Evolutionary conservation across 2,329 filamentous ascomycete species (phyloP), one percentile per base, ranked within the genome.

Genomic region (Cercospora sp.): DNA sequence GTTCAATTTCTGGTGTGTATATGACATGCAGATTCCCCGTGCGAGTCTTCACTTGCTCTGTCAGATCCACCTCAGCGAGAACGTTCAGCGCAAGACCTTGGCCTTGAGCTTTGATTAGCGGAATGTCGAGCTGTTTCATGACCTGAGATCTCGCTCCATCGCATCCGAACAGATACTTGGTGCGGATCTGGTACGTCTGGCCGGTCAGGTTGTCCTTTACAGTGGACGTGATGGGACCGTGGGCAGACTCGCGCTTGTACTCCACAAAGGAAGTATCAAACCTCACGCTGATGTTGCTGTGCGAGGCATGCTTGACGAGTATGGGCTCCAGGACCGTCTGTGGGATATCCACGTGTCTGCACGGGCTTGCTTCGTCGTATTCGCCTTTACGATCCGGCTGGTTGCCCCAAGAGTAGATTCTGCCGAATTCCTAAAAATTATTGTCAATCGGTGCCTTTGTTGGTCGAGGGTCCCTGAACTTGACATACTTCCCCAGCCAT

Each of bases 21-120:
- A 88, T 79, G 84, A 86, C 89, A 74, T 90, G 87, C 18, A 90
- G 79, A 72, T 88, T 89, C 0, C 87, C 88, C 30, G 79, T 81
- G 0, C 87, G 81, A 61, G 82, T 77, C 63, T 83, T 75, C 33
- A 87, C 80, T 10, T 84, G 74, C 68, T 86, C 81, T 3, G 79
- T 76, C 30, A 89, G 77, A 72, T 89, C 86, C 0, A 81, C 82
- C 51, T 82, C 79, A 6, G 84, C 79, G 3, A 85, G 78, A 23
- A 86, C 76, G 69, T 86, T 87, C 51, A 83, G 78, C 2, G 85
- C 85, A 5, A 84, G 69, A 1, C 84, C 84, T 64, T 84, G 81
- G 3, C 83, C 82, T 6, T 76, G 76, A 28, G 75, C 69, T 62
- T 79, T 78, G 55, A 80, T 78, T 40, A 87, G 70, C 4, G 84